Percentiles rank a stretch among this genome's conserved stretches.
Conservation (phyloP, 2,329 filamentous ascomycete species). For the Penicillium sp. region DNA sequence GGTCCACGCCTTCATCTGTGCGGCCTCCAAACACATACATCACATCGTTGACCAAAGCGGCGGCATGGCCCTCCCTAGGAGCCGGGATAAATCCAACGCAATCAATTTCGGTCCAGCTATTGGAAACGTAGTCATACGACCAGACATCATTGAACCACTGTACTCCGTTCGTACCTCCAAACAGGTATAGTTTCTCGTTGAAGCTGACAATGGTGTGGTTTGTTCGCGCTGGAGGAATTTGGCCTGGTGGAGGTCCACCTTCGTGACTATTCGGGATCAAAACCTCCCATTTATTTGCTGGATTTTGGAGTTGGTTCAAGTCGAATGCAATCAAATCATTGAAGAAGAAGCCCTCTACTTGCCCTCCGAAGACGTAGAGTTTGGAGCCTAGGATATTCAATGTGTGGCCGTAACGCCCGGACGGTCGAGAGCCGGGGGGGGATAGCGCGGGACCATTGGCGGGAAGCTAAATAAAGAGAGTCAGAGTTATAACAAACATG, state of each 20-base stretch:
- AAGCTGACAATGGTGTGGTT: slow-evolving; percentile 92
- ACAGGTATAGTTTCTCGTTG: slow-evolving; percentile 93
- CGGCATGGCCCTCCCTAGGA: slow-evolving; percentile 89
- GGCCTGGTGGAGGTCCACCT: slow-evolving; percentile 56
- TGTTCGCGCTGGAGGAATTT: slow-evolving; percentile 81
- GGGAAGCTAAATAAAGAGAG: slow-evolving; percentile 64
- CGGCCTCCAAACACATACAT: slow-evolving; percentile 99
- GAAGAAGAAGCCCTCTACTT: slow-evolving; percentile 97
- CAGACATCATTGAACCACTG: slow-evolving; percentile 99
- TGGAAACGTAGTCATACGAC: slow-evolving; percentile 82
- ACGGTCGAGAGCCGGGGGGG: slow-evolving; percentile 78
- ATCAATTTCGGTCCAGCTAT: slow-evolving; percentile 83
- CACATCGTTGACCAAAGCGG: slow-evolving; percentile 89
- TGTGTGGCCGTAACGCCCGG: slow-evolving; percentile 92
- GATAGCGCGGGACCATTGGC: slow-evolving; percentile 94
- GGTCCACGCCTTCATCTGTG: slow-evolving; percentile 85
- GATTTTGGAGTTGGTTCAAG: slow-evolving; percentile 86
- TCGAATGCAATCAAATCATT: slow-evolving; percentile 96
- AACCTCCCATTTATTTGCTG: slow-evolving; percentile 90
- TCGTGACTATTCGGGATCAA: slow-evolving; percentile 72
- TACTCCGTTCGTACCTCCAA: slow-evolving; percentile 92
- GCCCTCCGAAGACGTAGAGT: slow-evolving; percentile 95
- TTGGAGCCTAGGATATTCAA: slow-evolving; percentile 95
- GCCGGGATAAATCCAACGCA: slow-evolving; percentile 98
- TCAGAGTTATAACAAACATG: slow-evolving; percentile 30